These are phyloP conservation scores for Pulveroboletus sp. DNA, from an alignment of 768 basidiomycete species.

Conservation along the genomic window DNA sequence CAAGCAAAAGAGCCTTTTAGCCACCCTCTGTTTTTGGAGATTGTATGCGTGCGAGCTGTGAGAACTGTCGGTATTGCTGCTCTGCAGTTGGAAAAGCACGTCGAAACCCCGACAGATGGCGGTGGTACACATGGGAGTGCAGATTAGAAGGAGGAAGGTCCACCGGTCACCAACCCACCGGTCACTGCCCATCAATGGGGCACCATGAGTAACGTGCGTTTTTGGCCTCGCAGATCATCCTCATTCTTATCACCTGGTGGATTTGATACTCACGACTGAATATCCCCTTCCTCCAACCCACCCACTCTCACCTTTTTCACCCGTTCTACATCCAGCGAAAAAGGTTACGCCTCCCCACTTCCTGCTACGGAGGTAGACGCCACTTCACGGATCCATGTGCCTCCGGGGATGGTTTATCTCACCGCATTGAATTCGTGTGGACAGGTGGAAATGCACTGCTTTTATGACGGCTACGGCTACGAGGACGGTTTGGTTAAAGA, in stretches of 20 bases:
- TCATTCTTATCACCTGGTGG: conserved; percentile 23
- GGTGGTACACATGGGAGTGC: no score
- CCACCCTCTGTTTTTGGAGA: conserved; percentile 49
- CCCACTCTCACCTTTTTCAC: conserved; percentile 5
- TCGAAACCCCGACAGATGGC: no score
- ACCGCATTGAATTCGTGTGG: no score
- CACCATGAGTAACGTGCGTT: conserved; percentile 28
- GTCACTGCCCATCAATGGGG: conserved; percentile 15
- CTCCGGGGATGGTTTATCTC: no score
- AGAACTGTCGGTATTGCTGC: neutral
- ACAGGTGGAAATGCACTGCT: no score
- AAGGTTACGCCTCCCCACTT: conserved; percentile 4
- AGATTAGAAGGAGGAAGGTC: neutral
- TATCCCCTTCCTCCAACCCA: no score
- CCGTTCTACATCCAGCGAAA: conserved; percentile 10
- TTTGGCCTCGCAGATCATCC: no score
- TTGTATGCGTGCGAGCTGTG: conserved; percentile 22
- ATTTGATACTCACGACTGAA: conserved; percentile 9
- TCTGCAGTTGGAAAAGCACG: conserved; percentile 28
- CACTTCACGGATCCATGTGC: no score
- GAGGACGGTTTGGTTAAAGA: no score
- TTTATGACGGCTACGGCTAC: no score
- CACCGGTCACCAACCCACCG: neutral
- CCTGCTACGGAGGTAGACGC: neutral
- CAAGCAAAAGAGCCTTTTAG: conserved; percentile 34